These are phyloP conservation scores for Mycena crocata DNA, from an alignment of 768 basidiomycete genomes.

Conservation along the genomic window DNA sequence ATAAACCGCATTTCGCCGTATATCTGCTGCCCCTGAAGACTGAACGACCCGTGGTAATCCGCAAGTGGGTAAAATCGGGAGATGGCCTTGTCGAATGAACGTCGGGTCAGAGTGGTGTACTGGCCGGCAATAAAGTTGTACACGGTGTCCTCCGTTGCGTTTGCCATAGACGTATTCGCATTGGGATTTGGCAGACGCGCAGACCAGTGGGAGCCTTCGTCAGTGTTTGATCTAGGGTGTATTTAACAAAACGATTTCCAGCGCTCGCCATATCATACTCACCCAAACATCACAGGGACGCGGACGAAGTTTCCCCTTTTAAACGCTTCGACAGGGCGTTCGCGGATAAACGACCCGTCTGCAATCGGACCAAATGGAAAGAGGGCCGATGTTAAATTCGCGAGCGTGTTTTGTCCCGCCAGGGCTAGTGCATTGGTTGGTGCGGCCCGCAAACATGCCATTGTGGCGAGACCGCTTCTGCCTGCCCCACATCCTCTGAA, in stretches of 20 bases:
- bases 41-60: conserved; percentile 47
- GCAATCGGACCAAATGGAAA: conserved; percentile 54
- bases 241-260: background rate
- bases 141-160: conserved; percentile 52
- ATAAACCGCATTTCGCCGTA: conserved; percentile 59
- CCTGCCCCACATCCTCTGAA: conserved; percentile 41
- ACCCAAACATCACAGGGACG: conserved; percentile 57
- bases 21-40: conserved; percentile 57
- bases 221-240: conserved; percentile 49
- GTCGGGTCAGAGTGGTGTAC: conserved; percentile 44
- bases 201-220: conserved; percentile 58
- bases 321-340: conserved; percentile 55
- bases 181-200: conserved; percentile 44
- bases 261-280: background rate
- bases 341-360: conserved; percentile 48
- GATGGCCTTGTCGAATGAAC: conserved; percentile 47
- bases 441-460: conserved; percentile 50
- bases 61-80: conserved; percentile 47
- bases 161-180: conserved; percentile 53
- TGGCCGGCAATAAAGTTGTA: conserved; percentile 57
- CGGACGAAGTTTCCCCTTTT: conserved; percentile 48
- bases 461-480: conserved; percentile 32
- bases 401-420: conserved; percentile 47
- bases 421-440: conserved; percentile 40
- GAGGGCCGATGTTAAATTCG: conserved; percentile 45